A percentile compares a stretch with the other conserved stretches of the same genome.
These are phyloP conservation scores for Alternaria sp. DNA, from an alignment of 2,329 filamentous ascomycete genomes.

Conservation along the genomic window DNA sequence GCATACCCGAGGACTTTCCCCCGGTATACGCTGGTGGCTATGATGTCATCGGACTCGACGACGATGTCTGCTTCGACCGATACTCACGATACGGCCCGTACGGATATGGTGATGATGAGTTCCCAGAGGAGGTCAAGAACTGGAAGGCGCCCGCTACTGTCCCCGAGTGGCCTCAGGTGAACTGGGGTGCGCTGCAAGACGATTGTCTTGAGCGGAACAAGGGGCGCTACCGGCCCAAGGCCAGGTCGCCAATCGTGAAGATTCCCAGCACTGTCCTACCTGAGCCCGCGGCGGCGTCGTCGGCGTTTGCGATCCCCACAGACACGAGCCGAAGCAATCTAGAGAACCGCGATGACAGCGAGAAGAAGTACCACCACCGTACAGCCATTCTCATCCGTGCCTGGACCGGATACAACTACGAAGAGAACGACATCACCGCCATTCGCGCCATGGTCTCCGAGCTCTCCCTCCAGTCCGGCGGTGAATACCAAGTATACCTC, in stretches of 20 bases:
- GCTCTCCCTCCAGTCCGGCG: slow-evolving; percentile 54
- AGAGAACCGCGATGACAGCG: slow-evolving; percentile 26
- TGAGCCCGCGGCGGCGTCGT: slow-evolving; percentile 31
- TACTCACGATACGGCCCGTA: slow-evolving; percentile 62
- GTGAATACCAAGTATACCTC: slow-evolving; percentile 57
- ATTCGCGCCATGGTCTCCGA: slow-evolving; percentile 57
- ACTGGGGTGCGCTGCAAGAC: slow-evolving; percentile 75
- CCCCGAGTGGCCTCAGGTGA: slow-evolving; percentile 68
- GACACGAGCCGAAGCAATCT: slow-evolving; percentile 38
- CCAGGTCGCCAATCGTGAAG: slow-evolving; percentile 49
- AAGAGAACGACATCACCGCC: slow-evolving; percentile 54
- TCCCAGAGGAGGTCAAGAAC: slow-evolving; percentile 54
- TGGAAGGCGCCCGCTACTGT: slow-evolving; percentile 47
- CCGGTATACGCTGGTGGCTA: slow-evolving; percentile 47
- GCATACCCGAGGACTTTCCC: slow-evolving; percentile 57
- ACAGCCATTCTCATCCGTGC: slow-evolving; percentile 56
- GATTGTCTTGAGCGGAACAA: slow-evolving; percentile 71
- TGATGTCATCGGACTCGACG: slow-evolving; percentile 47
- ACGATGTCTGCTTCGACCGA: slow-evolving; percentile 69
- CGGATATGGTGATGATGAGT: slow-evolving; percentile 61
- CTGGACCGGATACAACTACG: slow-evolving; percentile 56
- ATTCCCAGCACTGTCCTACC: slow-evolving; percentile 37
- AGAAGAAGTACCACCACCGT: slow-evolving; percentile 50
- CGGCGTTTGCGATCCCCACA: slow-evolving; percentile 38
- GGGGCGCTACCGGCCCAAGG: slow-evolving; percentile 60